Conservation (phyloP, 202 grass and related monocot species). For the Setaria viridis region DNA sequence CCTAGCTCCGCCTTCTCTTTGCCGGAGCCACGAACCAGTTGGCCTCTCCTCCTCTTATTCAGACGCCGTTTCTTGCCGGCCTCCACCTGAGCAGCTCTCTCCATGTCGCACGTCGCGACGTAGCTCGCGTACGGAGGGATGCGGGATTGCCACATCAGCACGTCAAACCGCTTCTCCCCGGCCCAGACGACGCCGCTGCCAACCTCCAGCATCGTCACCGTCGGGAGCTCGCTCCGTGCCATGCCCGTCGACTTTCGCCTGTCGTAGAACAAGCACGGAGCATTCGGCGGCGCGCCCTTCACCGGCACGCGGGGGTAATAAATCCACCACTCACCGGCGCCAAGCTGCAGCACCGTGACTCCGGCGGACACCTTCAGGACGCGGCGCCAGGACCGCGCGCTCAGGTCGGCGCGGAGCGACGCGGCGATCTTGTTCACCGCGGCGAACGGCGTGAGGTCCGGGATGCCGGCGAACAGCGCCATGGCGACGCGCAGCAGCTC, state of each 20-base stretch:
- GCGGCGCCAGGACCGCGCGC: slow-evolving; percentile 4
- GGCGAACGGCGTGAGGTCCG: not conserved
- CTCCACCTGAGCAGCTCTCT: not conserved
- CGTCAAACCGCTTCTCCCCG: not conserved
- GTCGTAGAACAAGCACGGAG: slow-evolving; percentile 1
- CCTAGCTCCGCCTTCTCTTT: too few species aligned
- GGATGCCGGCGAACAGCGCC: not conserved
- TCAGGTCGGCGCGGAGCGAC: not conserved
- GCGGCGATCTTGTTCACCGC: not conserved
- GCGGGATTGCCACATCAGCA: slow-evolving; percentile 14
- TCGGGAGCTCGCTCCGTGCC: not conserved
- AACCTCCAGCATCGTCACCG: not conserved
- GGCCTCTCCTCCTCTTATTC: not conserved
- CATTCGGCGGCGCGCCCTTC: not conserved
- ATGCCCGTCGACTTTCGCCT: not conserved
- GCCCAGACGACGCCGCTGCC: not conserved
- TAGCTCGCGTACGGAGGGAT: slow-evolving; percentile 25
- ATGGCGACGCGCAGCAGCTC: slow-evolving; percentile 1
- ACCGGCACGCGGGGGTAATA: not conserved
- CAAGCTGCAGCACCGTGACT: too few species aligned
- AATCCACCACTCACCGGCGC: too few species aligned
- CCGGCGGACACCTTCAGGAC: too few species aligned
- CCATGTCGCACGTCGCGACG: slow-evolving; percentile 13
- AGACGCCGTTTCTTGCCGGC: not conserved
- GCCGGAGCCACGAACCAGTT: not conserved